Conservation (phyloP, 495 filamentous ascomycete species). For the Elasticomyces elasticus region DNA sequence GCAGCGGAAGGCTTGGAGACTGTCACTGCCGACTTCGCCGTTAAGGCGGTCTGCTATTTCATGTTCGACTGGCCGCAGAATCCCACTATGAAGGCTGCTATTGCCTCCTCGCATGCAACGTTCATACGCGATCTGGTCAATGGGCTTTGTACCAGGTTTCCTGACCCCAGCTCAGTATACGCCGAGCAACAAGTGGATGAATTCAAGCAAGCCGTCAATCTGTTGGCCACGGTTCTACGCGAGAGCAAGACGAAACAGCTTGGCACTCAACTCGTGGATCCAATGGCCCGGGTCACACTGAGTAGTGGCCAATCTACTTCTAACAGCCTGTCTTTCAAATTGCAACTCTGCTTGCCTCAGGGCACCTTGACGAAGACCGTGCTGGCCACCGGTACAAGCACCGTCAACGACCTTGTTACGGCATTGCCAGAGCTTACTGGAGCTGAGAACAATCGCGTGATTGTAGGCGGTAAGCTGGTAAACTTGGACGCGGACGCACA, state of each 20-base stretch:
- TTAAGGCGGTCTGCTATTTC: background rate
- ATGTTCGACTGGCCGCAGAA: constrained; percentile 9
- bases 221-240: constrained; percentile 1
- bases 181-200: background rate
- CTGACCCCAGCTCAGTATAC: background rate
- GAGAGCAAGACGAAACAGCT: constrained; percentile 3
- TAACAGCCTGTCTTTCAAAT: background rate
- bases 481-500: background rate
- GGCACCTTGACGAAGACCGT: background rate
- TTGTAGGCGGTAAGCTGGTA: constrained; percentile 9
- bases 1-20: background rate
- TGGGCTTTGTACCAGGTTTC: background rate
- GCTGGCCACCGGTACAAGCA: background rate
- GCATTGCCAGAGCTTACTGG: background rate
- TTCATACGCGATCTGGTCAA: constrained; percentile 1
- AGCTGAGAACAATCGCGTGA: constrained; percentile 4
- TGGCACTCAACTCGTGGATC: background rate
- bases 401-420: constrained; percentile 2
- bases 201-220: constrained; percentile 2
- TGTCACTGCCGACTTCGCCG: background rate
- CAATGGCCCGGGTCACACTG: background rate
- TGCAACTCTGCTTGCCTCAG: constrained; percentile 6
- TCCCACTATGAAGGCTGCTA: background rate
- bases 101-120: background rate
- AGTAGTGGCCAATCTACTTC: background rate